Conservation (phyloP, 2,329 filamentous ascomycete species). For the Sclerotinia borealis region DNA sequence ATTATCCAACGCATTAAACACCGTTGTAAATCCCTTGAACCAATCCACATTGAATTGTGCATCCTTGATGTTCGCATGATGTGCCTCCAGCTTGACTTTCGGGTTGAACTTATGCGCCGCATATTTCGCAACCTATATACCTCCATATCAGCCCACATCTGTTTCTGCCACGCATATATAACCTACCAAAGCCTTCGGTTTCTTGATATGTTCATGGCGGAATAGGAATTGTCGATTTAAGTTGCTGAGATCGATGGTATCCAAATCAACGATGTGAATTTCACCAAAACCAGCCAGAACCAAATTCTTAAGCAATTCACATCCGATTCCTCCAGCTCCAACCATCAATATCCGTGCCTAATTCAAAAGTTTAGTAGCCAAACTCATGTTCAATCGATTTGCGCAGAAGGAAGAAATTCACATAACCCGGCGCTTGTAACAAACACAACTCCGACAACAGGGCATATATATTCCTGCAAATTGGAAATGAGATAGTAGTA, state of each 20-base stretch:
- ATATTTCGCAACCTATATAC: slow-evolving; percentile 75
- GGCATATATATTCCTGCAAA: not conserved
- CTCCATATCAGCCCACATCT: slow-evolving; percentile 13
- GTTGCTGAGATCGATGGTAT: slow-evolving; percentile 97
- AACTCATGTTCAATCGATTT: not conserved
- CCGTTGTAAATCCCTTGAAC: slow-evolving; percentile 76
- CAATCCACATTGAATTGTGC: slow-evolving; percentile 77
- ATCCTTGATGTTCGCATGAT: slow-evolving; percentile 96
- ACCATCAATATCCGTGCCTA: slow-evolving; percentile 89
- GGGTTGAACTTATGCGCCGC: slow-evolving; percentile 88
- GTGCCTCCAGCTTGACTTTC: slow-evolving; percentile 74
- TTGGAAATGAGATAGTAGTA: too few species aligned
- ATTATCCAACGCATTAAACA: slow-evolving; percentile 97
- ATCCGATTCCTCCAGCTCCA: slow-evolving; percentile 93
- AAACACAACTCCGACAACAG: not conserved
- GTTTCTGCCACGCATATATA: not conserved
- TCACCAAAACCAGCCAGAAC: slow-evolving; percentile 88
- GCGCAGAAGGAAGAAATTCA: slow-evolving; percentile 3
- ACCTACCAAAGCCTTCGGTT: slow-evolving; percentile 83
- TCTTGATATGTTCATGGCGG: slow-evolving; percentile 94
- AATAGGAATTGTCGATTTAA: slow-evolving; percentile 97
- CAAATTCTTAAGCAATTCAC: slow-evolving; percentile 94
- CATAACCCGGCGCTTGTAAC: not conserved
- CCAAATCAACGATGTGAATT: slow-evolving; percentile 91
- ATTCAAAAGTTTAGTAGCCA: slow-evolving; percentile 32